Conservation (phyloP, 176 grass and related monocot species). For the Cenchrus americanus region DNA sequence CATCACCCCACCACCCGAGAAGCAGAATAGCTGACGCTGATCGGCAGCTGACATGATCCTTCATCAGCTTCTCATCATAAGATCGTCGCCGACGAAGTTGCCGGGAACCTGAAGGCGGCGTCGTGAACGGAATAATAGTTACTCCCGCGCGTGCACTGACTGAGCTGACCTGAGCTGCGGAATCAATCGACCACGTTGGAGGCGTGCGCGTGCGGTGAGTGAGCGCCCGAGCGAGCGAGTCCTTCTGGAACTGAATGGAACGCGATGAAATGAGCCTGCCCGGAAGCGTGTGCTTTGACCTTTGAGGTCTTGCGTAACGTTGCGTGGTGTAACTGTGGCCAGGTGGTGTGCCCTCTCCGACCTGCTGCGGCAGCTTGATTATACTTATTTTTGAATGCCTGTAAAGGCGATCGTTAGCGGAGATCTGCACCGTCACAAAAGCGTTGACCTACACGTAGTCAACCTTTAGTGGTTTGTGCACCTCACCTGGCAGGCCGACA, state of each 20-base stretch:
- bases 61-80: background rate
- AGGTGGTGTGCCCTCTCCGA: background rate
- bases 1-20: background rate
- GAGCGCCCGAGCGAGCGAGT: background rate
- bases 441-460: background rate
- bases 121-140: background rate
- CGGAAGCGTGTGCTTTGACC: background rate
- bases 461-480: background rate
- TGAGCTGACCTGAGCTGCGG: background rate
- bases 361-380: background rate
- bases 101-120: slow-evolving; percentile 20
- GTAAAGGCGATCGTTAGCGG: background rate
- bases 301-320: background rate
- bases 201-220: background rate
- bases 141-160: slow-evolving; percentile 35
- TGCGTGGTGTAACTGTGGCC: background rate
- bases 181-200: background rate
- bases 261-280: background rate
- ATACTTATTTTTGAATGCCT: background rate
- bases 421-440: slow-evolving; percentile 10
- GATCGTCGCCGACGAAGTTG: slow-evolving; percentile 23
- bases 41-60: slow-evolving; percentile 12
- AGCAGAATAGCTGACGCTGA: background rate
- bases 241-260: background rate
- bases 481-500: no score